Evolutionary conservation across 2,329 filamentous ascomycete species (phyloP).

Genomic region (Pseudogymnoascus sp.): DNA sequence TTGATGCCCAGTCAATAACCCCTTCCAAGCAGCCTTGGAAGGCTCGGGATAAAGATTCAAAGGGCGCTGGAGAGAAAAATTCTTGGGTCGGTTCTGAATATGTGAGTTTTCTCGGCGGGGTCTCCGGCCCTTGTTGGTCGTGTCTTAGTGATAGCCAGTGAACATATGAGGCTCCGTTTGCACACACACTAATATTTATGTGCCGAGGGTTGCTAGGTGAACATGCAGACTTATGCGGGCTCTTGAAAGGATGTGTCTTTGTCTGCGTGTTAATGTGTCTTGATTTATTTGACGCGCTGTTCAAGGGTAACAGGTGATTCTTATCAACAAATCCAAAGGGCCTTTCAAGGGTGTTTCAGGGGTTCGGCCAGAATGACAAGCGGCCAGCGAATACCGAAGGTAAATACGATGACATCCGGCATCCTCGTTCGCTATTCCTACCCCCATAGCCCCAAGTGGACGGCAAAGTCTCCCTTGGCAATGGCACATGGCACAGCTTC

Average conservation of each 20-base stretch:
- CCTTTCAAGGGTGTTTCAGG: neutral
- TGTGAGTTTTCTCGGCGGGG: conserved; percentile 35
- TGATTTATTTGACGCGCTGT: neutral
- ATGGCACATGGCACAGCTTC: neutral
- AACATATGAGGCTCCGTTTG: conserved; percentile 38
- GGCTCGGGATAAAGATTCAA: conserved; percentile 10
- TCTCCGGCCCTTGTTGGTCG: conserved; percentile 37
- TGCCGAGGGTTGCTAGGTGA: conserved; percentile 6
- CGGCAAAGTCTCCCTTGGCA: neutral
- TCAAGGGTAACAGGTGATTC: conserved; percentile 29
- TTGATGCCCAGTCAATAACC: neutral
- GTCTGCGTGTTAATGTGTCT: conserved; percentile 34
- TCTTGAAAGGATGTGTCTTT: conserved; percentile 29
- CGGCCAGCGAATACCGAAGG: neutral
- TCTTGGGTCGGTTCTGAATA: conserved; percentile 3
- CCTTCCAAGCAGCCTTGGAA: conserved; percentile 9
- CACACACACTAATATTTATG: neutral
- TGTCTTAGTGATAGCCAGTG: conserved; percentile 35
- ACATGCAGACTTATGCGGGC: conserved; percentile 26
- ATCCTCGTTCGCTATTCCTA: neutral
- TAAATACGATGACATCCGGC: neutral
- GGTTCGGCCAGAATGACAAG: neutral
- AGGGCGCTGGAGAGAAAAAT: conserved; percentile 11
- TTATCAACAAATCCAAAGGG: conserved; percentile 8
- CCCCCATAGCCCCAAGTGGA: neutral